These are phyloP conservation scores for Chrysoporthe cubensis DNA, from an alignment of 2,329 filamentous ascomycete genomes.

Conservation along the genomic window DNA sequence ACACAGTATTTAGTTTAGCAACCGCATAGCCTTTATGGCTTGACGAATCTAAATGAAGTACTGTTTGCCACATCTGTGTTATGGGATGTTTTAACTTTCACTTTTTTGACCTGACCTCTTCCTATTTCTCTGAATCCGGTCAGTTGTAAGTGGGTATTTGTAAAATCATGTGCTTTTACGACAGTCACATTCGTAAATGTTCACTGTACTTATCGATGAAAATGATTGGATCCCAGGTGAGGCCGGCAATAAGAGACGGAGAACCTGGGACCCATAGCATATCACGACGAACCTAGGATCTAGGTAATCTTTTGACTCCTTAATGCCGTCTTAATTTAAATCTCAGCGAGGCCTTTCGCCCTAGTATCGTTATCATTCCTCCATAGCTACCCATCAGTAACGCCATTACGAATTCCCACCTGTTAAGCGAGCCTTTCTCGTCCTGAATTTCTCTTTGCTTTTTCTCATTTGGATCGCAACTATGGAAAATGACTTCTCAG, in stretches of 20 bases:
- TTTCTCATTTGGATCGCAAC: not conserved
- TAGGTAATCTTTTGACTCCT: not conserved
- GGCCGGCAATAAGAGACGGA: slow-evolving; percentile 1
- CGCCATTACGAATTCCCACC: too few species aligned
- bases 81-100: not conserved
- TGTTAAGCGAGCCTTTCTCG: not conserved
- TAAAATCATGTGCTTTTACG: not conserved
- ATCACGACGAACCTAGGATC: not conserved
- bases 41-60: not conserved
- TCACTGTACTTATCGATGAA: not conserved
- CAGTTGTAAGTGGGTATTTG: too few species aligned
- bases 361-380: not conserved
- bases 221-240: not conserved
- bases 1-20: not conserved
- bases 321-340: not conserved
- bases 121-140: not conserved
- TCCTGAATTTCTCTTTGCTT: not conserved
- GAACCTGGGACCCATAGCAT: not conserved
- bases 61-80: not conserved
- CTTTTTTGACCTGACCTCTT: not conserved
- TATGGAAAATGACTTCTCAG: not conserved
- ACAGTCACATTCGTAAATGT: not conserved
- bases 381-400: not conserved
- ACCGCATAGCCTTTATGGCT: not conserved
- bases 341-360: not conserved